Base-by-base conservation (phyloP, 2,329 filamentous ascomycete genomes). In the Penicillium concentricum region DNA sequence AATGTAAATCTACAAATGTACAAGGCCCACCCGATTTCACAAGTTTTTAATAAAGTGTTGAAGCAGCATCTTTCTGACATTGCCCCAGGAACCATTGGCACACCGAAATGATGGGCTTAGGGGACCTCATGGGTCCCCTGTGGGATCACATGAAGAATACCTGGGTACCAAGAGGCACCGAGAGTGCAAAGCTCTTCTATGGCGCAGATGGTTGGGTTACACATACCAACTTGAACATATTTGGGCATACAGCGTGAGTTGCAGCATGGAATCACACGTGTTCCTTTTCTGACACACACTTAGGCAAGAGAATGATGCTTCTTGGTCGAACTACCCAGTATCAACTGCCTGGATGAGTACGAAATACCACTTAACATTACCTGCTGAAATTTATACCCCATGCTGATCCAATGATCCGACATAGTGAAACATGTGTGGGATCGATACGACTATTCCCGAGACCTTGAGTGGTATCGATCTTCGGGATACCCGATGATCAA, bases 401-500 rank as follows among this genome's bases (percentile, higher is more conserved):
- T 24, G 22, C 20, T 41, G 24, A 41, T 16, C 5, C 16, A 24
- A 41, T 24, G 12, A 1, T 24, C 20, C 20, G 13, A 16, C 12
- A 22, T 22, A 41, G 39, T 41, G 39, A 41, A 41, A 7, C 39
- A 41, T 24, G 39, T 41, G 5, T 41, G 39, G 39, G 39, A 41
- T 24, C 39, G 39, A 24, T 41, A 41, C 64, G 79, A 82, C 35
- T 86, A 85, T 63, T 79, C 78, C 3, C 76, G 73, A 26, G 76
- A 84, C 59, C 42, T 62, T 0, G 64, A 68, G 1, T 85, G 81
- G 81, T 73, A 76, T 5, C 71, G 72, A 7, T 20, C 52, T 3
- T 69, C 70, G 30, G 83, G 81, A 0, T 86, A 84, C 53, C 82
- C 80, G 1, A 71, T 85, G 1, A 65, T 85, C 24, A 84, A 82